Evolutionary conservation across 163 green algal species (phyloP), one percentile per base, ranked within the genome.

Genomic region (Chloromonas sp.): DNA sequence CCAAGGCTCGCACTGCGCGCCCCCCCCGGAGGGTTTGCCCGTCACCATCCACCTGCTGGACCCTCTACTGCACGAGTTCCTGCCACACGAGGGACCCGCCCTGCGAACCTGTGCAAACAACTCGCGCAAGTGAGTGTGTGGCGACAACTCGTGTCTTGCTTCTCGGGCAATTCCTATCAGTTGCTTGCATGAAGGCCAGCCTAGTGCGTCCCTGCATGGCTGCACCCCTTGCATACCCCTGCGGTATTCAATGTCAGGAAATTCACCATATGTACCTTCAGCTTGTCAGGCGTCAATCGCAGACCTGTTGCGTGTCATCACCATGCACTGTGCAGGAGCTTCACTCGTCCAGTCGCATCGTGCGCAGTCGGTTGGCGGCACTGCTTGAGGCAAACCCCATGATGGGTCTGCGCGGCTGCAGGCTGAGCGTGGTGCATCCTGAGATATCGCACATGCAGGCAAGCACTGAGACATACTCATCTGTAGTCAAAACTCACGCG

Each of bases 1-100:
- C 36, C 36, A 36, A 36, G 36, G 36, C 36, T 36, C 36, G 36
- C 36, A 36, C 36, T 36, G 36, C 36, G 36, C 36, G 36, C 36
- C 36, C 36, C 36, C 36, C 36, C 36, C 36, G 92, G 89, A 94
- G 79, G 95, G 95, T 60, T 85, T 94, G 79, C 95, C 94, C 0
- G 95, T 98, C 15, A 98, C 95, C 70, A 94, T 98, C 82, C 93
- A 95, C 2, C 92, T 98, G 87, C 91, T 98, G 81, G 95, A 98
- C 87, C 95, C 95, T 0, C 95, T 95, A 3, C 93, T 98, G 85
- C 95, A 98, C 87, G 95, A 98, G 92, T 98, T 97, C 88, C 84
- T 96, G 85, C 93, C 93, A 0, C 89, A 95, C 71, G 91, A 84
- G 2, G 90, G 87, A 2, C 71, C 79, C 60, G 87, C 86, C 36